Percentiles rank a stretch among this genome's conserved stretches.
Evolutionary conservation across 2,329 filamentous ascomycete species (phyloP).

Genomic region (Fusarium torreyae): DNA sequence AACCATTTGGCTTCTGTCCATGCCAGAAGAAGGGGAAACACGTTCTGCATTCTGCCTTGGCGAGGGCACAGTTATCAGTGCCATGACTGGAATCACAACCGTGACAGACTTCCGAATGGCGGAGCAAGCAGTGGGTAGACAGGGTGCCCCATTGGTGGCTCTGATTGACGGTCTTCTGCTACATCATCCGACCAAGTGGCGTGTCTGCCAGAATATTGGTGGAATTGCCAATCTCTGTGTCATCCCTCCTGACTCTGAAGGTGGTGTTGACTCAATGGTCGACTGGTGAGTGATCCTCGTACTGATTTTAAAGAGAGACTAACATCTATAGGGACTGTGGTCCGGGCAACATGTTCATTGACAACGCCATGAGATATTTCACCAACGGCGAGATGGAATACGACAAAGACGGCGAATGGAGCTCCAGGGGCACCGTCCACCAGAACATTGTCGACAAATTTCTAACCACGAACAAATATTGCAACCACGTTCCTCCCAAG

Average conservation of each 20-base stretch:
- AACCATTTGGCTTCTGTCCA: conserved; percentile 68
- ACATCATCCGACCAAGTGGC: conserved; percentile 69
- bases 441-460: conserved; percentile 56
- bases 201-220: conserved; percentile 73
- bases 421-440: conserved; percentile 63
- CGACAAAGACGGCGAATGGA: conserved; percentile 67
- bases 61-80: conserved; percentile 68
- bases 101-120: conserved; percentile 71
- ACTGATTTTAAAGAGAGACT: not conserved
- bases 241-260: conserved; percentile 63
- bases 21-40: conserved; percentile 56
- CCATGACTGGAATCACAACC: conserved; percentile 69
- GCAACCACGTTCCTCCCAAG: conserved; percentile 65
- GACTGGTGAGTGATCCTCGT: conserved; percentile 4
- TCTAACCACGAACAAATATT: conserved; percentile 61
- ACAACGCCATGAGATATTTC: conserved; percentile 68
- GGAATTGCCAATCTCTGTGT: conserved; percentile 73
- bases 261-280: conserved; percentile 30
- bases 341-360: conserved; percentile 70
- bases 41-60: conserved; percentile 68
- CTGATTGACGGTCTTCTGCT: conserved; percentile 71
- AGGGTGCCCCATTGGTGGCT: conserved; percentile 69
- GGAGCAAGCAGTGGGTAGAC: conserved; percentile 70
- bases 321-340: conserved; percentile 18
- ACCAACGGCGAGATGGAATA: conserved; percentile 65